phyloP scores from a whole-genome alignment of 2,329 filamentous ascomycete genomes.

The Curvularia hawaiiensis region DNA sequence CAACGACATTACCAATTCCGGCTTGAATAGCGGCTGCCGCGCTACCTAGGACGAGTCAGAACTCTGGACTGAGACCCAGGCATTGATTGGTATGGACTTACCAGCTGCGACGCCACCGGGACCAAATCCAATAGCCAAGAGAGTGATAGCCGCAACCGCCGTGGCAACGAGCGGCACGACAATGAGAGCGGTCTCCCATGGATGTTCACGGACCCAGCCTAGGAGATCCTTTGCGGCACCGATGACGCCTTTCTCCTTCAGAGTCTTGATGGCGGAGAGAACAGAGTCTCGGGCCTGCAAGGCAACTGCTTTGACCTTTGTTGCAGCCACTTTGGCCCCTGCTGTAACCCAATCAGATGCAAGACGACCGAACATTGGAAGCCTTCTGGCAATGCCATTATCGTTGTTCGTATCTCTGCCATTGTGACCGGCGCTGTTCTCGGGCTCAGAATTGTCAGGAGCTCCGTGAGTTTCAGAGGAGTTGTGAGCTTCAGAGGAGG shows the following conservation, averaged over 20 bases:
- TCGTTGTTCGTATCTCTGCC: not conserved
- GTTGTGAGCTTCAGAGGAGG: not conserved
- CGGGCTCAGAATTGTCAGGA: not conserved
- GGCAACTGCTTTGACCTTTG: not conserved
- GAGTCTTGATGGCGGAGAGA: not conserved
- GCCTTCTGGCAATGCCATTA: not conserved
- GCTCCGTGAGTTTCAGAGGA: too few relatives aligned
- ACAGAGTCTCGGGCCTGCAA: not conserved
- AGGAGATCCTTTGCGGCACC: constrained; percentile 1
- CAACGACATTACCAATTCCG: constrained; percentile 24
- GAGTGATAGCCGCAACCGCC: constrained; percentile 1
- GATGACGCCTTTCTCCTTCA: not conserved
- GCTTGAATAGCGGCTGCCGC: constrained; percentile 31
- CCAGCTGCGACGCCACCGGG: constrained; percentile 7
- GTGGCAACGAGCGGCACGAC: constrained; percentile 9
- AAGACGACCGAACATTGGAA: not conserved
- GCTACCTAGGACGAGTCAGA: constrained; percentile 22
- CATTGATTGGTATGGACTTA: not conserved
- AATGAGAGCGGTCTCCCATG: constrained; percentile 9
- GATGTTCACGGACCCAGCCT: constrained; percentile 10
- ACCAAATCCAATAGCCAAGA: constrained; percentile 11
- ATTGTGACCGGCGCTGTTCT: not conserved
- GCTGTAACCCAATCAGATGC: not conserved
- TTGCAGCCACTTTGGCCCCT: not conserved
- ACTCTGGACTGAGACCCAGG: too few relatives aligned